Percentiles rank a stretch among this genome's conserved stretches.
Evolutionary conservation across 495 filamentous ascomycete genomes (phyloP).

Genomic region (Aspergillus panamensis): DNA sequence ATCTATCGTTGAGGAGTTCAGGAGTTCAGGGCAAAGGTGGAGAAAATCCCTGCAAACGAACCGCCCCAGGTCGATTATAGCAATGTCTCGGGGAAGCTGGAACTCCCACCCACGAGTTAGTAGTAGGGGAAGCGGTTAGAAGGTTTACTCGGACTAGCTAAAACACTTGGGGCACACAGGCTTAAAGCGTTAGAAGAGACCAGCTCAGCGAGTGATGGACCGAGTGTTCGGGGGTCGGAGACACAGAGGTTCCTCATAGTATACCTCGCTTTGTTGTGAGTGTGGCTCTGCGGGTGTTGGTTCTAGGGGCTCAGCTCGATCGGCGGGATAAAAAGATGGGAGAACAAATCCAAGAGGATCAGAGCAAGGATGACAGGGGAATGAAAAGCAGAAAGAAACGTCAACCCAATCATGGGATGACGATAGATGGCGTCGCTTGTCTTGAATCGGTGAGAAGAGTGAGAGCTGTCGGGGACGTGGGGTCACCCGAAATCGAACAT

Average conservation of each 20-base stretch:
- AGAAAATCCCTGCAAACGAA: slow-evolving; percentile 21
- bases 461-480: slow-evolving; percentile 5
- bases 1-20: slow-evolving; percentile 7
- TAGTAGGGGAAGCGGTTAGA: slow-evolving; percentile 2
- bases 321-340: not conserved
- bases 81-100: slow-evolving; percentile 21
- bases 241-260: not conserved
- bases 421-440: not conserved
- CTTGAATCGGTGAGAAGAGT: not conserved
- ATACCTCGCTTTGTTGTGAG: not conserved
- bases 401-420: not conserved
- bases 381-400: slow-evolving; percentile 1
- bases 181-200: not conserved
- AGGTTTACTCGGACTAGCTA: slow-evolving; percentile 8
- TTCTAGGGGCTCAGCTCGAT: not conserved
- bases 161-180: slow-evolving; percentile 9
- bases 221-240: not conserved
- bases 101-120: slow-evolving; percentile 7
- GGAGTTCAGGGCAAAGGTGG: slow-evolving; percentile 10
- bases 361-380: not conserved
- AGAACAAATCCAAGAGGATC: not conserved
- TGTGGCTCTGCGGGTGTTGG: not conserved
- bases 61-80: slow-evolving; percentile 10
- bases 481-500: slow-evolving; percentile 11
- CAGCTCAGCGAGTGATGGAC: not conserved